Base-by-base conservation (phyloP, 805 yeast genomes). In the Teunomyces gatunensis region DNA sequence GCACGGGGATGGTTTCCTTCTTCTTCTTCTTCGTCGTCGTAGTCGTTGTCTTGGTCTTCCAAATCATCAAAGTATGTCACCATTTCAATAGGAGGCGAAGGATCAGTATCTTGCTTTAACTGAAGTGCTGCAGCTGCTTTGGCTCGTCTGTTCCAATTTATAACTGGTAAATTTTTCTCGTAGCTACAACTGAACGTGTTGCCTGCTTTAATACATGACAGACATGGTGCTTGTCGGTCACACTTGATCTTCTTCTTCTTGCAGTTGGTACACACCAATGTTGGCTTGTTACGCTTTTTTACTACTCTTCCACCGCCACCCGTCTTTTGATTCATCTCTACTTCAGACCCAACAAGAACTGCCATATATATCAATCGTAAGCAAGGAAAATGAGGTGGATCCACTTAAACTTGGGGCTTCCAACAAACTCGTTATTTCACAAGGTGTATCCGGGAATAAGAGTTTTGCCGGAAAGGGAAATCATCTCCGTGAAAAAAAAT, bases 161-260 rank as follows among this genome's bases (percentile, higher is more conserved):
- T 15, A 15, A 15, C 17, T 15, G 17, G 17, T 2, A 15, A 15
- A 15, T 15, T 15, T 15, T 15, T 15, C 27, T 62, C 65, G 35
- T 62, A 62, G 9, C 49, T 44, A 30, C 67, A 62, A 10, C 53
- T 43, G 32, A 47, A 47, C 6, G 55, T 54, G 13, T 49, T 44
- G 36, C 59, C 54, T 39, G 55, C 48, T 42, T 55, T 55, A 18
- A 60, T 55, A 42, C 68, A 63, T 21, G 63, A 55, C n/a, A 58
- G 55, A 35, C 68, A 63, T 1, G 68, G 68, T 36, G 51, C 37
- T 13, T 53, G 50, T 32, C 61, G 54, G 48, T 68, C 69, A 50
- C 73, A 68, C 42, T 60, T 65, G 52, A 68, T 59, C 51, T 68
- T 68, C 37, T 63, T 57, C 37, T 58, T 50, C 45, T 65, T 65